Evolutionary conservation across 768 basidiomycete species (phyloP), one percentile per base, ranked within the genome.

Genomic region (Cystoderma amianthinum): DNA sequence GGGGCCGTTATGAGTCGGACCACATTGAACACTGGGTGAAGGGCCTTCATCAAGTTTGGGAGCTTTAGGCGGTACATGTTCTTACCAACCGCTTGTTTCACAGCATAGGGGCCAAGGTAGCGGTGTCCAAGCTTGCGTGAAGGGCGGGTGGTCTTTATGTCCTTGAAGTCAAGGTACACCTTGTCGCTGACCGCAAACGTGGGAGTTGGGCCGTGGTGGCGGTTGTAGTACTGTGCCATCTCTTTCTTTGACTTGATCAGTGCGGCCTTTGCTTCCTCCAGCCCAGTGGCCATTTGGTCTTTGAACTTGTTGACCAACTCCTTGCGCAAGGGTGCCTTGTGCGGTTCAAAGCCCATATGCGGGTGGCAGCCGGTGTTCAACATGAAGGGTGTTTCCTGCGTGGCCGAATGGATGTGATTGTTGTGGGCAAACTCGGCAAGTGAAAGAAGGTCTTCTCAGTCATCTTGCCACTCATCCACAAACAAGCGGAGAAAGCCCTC

Each of bases 341-440:
- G 53, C 52, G 3, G 49, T 37, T 19, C 48, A 57, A 47, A 60
- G 18, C 34, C 34, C 16, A 36, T 36, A 16, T 16, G 17, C 12
- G 16, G 34, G 34, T 36, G 9, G 7, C 16, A 16, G 18, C 34
- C 34, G 7, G 34, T 9, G 17, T 36, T 17, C n/a, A 36, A 19
- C 16, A 36, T 36, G 18, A 36, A 59, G 0, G 54, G 60, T 19
- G 55, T 54, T 16, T 52, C 38, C 10, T 49, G 44, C 12, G 55
- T 61, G 9, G 55, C 41, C 1, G 52, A 28, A 36, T 50, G 40
- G 1, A 45, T 22, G 11, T 52, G 35, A 30, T 56, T 55, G 38
- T 62, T 62, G 46, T 55, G 56, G 5, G 54, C 43, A 36, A 61
- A 62, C 32, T 61, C 53, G 2, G 59, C 53, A 4, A 51, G 40